Base-by-base conservation (phyloP, 2,329 filamentous ascomycete species). In the Neopestalotiopsis clavispora region DNA sequence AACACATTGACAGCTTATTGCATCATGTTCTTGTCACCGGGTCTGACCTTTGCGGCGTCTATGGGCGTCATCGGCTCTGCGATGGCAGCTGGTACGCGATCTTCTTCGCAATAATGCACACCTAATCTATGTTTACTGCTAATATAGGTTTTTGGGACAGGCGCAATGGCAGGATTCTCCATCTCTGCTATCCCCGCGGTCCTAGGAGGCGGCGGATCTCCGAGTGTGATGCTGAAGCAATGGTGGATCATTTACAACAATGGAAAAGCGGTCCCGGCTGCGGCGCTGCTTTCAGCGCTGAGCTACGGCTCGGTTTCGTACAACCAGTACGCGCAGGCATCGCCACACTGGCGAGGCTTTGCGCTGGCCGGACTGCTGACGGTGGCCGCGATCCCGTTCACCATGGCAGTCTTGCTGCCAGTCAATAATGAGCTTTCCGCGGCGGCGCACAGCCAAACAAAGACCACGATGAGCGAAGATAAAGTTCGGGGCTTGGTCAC, bases 321-420 rank as follows among this genome's bases (percentile, higher is more conserved):
- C 52, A 65, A 49, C 20, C 66, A 67, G 64, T 72, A 69, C 66
- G 34, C 67, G 13, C 66, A 63, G 17, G 73, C 70, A 2, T 67
- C 73, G 56, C 71, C 74, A 14, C 71, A 74, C 12, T 76, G 74
- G 73, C 69, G 74, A 20, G 74, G 74, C 1, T 74, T 73, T 62
- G 74, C 73, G 65, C 71, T 69, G 10, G 71, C 68, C 2, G 72
- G 72, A n/a, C 67, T 62, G 49, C 66, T 74, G 70, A 66, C 68
- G 20, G 68, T 63, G 30, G 61, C 66, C 67, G 69, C 72, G 34
- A 59, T 74, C 59, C 74, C 73, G 5, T 76, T 67, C 58, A 75
- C 74, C 20, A 59, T 75, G 14, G 52, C 60, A 12, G 70, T 73
- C 65, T 69, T 76, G 65, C 64, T 70, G 69, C 67, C 66, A 12